phyloP scores from a whole-genome alignment of 257 asterid genomes.

The Solanum phureja region DNA sequence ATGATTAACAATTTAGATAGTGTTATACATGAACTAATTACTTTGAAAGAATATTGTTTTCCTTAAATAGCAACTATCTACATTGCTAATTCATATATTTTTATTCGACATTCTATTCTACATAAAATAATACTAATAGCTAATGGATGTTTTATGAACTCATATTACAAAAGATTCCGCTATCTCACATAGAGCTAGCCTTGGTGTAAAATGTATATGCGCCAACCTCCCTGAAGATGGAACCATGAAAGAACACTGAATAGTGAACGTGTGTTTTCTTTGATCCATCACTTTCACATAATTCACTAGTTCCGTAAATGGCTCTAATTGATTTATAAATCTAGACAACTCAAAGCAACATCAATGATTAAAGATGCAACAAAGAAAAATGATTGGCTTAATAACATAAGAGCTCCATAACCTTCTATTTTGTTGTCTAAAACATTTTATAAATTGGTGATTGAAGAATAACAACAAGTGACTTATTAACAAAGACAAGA shows the following conservation, averaged over 20 bases:
- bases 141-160: not conserved
- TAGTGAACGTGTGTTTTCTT: not conserved
- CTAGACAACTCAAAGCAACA: not conserved
- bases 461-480: not conserved
- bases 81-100: not conserved
- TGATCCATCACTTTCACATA: not conserved
- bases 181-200: not conserved
- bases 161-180: no score
- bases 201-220: not conserved
- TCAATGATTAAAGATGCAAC: not conserved
- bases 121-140: not conserved
- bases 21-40: not conserved
- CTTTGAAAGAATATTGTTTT: not conserved
- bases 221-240: not conserved
- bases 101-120: not conserved
- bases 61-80: not conserved
- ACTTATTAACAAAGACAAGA: not conserved
- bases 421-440: not conserved
- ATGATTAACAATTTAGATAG: not conserved
- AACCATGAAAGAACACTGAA: not conserved
- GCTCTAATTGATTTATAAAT: no score
- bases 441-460: not conserved
- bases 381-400: not conserved
- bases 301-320: not conserved
- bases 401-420: not conserved